phyloP scores from a whole-genome alignment of 805 yeast genomes.

The Kazachstania africana region DNA sequence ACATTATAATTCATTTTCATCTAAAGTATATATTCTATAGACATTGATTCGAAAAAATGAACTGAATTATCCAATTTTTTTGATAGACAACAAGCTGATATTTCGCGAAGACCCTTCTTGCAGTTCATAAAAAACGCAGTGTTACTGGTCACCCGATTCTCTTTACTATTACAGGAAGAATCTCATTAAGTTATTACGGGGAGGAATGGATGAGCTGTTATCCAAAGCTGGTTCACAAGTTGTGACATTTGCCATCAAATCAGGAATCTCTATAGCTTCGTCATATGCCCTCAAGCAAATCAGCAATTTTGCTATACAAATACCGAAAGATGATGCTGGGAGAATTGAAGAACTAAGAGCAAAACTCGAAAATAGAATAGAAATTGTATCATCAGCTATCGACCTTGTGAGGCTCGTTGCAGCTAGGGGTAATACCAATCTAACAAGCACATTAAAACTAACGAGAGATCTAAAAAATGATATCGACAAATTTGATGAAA shows the following conservation, averaged over 20 bases:
- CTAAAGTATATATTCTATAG: background rate
- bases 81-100: too few species aligned
- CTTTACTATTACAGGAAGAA: too few species aligned
- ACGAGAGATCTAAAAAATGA: conserved; percentile 45
- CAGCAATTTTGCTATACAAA: conserved; percentile 33
- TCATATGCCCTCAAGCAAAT: conserved; percentile 60
- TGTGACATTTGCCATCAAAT: conserved; percentile 66
- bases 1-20: too few species aligned
- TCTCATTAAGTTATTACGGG: background rate
- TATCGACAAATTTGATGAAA: conserved; percentile 44
- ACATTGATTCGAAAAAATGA: too few species aligned
- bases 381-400: conserved; percentile 52
- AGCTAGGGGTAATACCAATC: conserved; percentile 47
- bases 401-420: conserved; percentile 54
- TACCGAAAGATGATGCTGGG: conserved; percentile 39
- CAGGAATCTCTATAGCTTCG: conserved; percentile 65
- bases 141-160: too few species aligned
- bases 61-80: too few species aligned
- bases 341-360: conserved; percentile 32
- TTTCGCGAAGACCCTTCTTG: too few species aligned
- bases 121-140: too few species aligned
- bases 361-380: conserved; percentile 44
- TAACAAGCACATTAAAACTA: conserved; percentile 42
- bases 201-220: conserved; percentile 30
- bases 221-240: conserved; percentile 63